phyloP scores from a whole-genome alignment of 2,329 filamentous ascomycete genomes.

The Apiospora koreana region DNA sequence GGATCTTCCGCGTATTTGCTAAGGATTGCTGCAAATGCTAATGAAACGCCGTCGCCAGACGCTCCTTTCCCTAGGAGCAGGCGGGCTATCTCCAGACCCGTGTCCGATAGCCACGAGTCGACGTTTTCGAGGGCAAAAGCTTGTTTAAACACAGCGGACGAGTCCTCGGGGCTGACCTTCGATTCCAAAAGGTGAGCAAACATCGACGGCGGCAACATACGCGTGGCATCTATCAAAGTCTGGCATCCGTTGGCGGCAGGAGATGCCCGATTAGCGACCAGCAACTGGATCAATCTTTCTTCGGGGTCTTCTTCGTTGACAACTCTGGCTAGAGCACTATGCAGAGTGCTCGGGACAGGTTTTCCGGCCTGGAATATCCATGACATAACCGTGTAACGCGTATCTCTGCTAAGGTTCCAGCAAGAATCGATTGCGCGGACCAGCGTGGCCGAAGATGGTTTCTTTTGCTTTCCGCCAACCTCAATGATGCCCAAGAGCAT shows the following conservation, averaged over 20 bases:
- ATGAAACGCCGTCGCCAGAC: conserved; percentile 44
- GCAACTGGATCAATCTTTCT: conserved; percentile 45
- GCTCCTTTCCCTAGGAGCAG: conserved; percentile 53
- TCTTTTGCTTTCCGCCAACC: conserved; percentile 44
- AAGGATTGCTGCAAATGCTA: conserved; percentile 48
- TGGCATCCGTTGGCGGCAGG: conserved; percentile 53
- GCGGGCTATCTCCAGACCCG: conserved; percentile 47
- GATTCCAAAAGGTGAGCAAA: conserved; percentile 44
- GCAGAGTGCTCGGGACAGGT: conserved; percentile 48
- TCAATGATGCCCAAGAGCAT: conserved; percentile 51
- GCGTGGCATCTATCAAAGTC: conserved; percentile 51
- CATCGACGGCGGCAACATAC: conserved; percentile 38
- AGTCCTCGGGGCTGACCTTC: conserved; percentile 43
- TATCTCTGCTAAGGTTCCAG: conserved; percentile 51
- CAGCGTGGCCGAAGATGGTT: conserved; percentile 48
- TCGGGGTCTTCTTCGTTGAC: conserved; percentile 56
- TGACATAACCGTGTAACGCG: conserved; percentile 47
- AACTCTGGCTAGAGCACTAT: conserved; percentile 51
- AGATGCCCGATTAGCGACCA: conserved; percentile 54
- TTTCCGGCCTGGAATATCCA: conserved; percentile 56
- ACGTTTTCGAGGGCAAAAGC: conserved; percentile 45
- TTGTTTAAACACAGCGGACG: conserved; percentile 45
- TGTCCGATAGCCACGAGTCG: conserved; percentile 46
- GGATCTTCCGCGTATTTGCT: conserved; percentile 41
- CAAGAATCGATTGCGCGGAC: conserved; percentile 53